phyloP scores from a whole-genome alignment of 1,284 basidiomycete species.

The Tilletia indica region DNA sequence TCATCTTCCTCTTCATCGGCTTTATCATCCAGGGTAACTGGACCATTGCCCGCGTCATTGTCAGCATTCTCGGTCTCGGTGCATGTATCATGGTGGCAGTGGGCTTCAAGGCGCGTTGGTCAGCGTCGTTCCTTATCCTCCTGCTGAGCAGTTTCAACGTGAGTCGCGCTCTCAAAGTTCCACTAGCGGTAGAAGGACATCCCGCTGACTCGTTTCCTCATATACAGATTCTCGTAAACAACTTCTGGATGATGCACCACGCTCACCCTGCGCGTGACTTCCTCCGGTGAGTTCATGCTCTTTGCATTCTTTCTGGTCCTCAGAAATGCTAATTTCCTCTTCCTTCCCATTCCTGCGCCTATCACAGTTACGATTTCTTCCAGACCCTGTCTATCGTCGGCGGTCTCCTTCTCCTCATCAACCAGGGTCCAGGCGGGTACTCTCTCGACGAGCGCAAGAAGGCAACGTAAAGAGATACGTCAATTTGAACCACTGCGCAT shows the following conservation, averaged over 20 bases:
- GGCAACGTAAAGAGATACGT: constrained; percentile 57
- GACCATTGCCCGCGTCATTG: constrained; percentile 78
- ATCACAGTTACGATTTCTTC: constrained; percentile 53
- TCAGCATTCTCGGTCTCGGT: constrained; percentile 67
- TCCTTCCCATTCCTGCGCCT: neutral
- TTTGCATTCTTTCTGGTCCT: constrained; percentile 37
- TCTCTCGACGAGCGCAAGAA: constrained; percentile 99
- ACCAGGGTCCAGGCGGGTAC: constrained; percentile 94
- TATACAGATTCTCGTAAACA: constrained; percentile 77
- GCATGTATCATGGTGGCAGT: constrained; percentile 96
- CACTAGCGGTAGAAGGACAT: neutral
- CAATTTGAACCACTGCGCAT: neutral
- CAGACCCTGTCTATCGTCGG: constrained; percentile 80
- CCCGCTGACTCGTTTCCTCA: constrained; percentile 12
- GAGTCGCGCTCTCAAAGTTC: constrained; percentile 4
- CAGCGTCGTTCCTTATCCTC: constrained; percentile 91
- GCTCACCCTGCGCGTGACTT: constrained; percentile 95
- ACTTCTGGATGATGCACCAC: constrained; percentile 92
- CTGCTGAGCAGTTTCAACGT: constrained; percentile 89
- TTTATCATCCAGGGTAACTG: constrained; percentile 93
- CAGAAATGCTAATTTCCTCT: neutral
- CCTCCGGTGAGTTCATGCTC: constrained; percentile 62
- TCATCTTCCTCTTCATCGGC: constrained; percentile 98
- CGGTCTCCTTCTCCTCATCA: constrained; percentile 91
- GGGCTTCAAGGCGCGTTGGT: constrained; percentile 99